A percentile compares a stretch with the other conserved stretches of the same genome.
Evolutionary conservation across 192 early-diverging fungal genomes (phyloP).

Genomic region (Cetraspora pellucida): DNA sequence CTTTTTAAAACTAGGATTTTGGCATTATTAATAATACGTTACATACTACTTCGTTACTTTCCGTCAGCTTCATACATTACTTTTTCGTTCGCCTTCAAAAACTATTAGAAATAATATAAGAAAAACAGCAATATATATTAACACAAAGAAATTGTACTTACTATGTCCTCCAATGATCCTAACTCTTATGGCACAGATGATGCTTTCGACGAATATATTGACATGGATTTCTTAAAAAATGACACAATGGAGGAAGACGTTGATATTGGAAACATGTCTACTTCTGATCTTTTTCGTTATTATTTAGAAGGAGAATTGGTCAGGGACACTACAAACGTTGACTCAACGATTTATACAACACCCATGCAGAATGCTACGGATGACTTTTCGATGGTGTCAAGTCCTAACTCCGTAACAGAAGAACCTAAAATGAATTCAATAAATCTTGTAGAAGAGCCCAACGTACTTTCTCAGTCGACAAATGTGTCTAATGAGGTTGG

Average conservation of each 20-base stretch:
- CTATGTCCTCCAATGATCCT: background rate
- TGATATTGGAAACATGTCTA: slow-evolving; percentile 18
- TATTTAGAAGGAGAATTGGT: slow-evolving; percentile 27
- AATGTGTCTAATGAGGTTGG: slow-evolving; percentile 14
- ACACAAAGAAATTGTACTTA: too few relatives aligned
- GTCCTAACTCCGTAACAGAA: background rate
- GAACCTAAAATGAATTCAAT: background rate
- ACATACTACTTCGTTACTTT: too few relatives aligned
- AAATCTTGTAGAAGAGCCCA: background rate
- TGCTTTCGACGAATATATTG: slow-evolving; percentile 19
- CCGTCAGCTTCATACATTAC: too few relatives aligned
- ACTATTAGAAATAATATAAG: too few relatives aligned
- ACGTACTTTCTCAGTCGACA: background rate
- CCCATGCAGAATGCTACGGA: slow-evolving; percentile 2
- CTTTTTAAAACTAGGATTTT: too few relatives aligned
- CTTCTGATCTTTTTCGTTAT: slow-evolving; percentile 29
- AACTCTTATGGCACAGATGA: slow-evolving; percentile 11
- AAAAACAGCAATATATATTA: too few relatives aligned
- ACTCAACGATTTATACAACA: background rate
- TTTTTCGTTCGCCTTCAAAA: too few relatives aligned
- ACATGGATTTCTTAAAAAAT: slow-evolving; percentile 27
- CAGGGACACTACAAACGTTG: background rate
- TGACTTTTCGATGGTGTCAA: slow-evolving; percentile 8
- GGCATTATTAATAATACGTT: too few relatives aligned
- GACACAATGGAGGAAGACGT: slow-evolving; percentile 30